Conservation (phyloP, 139 green algal species). For the Pseudopediastrum boryanum region DNA sequence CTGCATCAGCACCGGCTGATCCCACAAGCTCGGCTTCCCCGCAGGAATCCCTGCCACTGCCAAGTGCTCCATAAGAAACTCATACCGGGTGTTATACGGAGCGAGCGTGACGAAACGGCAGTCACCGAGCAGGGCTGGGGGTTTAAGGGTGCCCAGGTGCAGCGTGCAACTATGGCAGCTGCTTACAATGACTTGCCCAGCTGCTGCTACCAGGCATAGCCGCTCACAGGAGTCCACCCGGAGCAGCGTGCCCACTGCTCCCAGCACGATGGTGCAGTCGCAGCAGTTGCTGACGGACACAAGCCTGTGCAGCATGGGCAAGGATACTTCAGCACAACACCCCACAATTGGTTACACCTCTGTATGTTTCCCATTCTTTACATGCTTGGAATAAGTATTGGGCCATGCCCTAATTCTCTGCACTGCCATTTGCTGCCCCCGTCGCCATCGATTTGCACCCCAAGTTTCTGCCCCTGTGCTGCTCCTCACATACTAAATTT, state of each 20-base stretch:
- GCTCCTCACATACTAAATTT: too few relatives aligned
- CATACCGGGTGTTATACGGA: conserved; percentile 83
- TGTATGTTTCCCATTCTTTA: too few relatives aligned
- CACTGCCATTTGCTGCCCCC: too few relatives aligned
- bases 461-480: too few relatives aligned
- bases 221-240: conserved; percentile 85
- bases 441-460: too few relatives aligned
- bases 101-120: conserved; percentile 84
- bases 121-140: conserved; percentile 74
- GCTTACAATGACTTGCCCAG: conserved; percentile 58
- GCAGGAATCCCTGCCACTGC: conserved; percentile 59
- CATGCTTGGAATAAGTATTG: too few relatives aligned
- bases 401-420: too few relatives aligned
- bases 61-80: conserved; percentile 53
- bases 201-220: conserved; percentile 67
- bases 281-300: conserved; percentile 76
- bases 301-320: conserved; percentile 12
- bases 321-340: too few relatives aligned
- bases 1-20: conserved; percentile 44
- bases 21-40: conserved; percentile 66
- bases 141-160: conserved; percentile 75
- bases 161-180: conserved; percentile 87
- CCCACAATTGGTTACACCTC: too few relatives aligned
- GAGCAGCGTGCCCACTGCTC: conserved; percentile 70
- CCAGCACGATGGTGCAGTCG: conserved; percentile 83